Conservation (phyloP, 2,329 filamentous ascomycete genomes). For the Penicillium sp. region DNA sequence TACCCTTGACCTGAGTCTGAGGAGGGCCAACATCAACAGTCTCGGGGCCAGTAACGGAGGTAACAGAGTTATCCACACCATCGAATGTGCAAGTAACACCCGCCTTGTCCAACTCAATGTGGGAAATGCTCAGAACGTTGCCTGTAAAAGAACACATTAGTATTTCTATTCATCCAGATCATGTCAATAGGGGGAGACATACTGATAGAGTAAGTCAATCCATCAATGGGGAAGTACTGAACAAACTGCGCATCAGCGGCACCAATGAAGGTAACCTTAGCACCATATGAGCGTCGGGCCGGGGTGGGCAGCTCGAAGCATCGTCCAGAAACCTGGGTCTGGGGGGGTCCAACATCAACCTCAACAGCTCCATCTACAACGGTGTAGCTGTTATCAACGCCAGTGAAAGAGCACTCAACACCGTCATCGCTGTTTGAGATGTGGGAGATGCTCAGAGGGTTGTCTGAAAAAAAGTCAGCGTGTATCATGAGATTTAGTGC, state of each 20-base stretch:
- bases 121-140: conserved; percentile 23
- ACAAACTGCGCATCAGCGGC: conserved; percentile 1
- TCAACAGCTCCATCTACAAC: conserved; percentile 10
- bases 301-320: conserved; percentile 4
- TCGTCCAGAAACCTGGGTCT: conserved; percentile 21
- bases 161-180: not conserved
- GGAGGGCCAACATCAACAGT: conserved; percentile 31
- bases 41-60: conserved; percentile 17
- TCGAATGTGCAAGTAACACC: conserved; percentile 24
- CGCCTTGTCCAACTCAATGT: conserved; percentile 18
- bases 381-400: conserved; percentile 20
- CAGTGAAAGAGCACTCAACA: conserved; percentile 20
- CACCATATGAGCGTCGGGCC: not conserved
- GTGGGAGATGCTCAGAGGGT: conserved; percentile 23
- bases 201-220: not conserved
- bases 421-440: conserved; percentile 9
- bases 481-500: not conserved
- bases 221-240: conserved; percentile 2
- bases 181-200: not conserved
- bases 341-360: conserved; percentile 25
- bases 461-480: conserved; percentile 8
- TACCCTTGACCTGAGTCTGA: conserved; percentile 23
- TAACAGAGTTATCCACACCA: conserved; percentile 25
- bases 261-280: conserved; percentile 15
- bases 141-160: not conserved